Evolutionary conservation across 1,284 basidiomycete species (phyloP).

Genomic region (Xanthoconium separans): DNA sequence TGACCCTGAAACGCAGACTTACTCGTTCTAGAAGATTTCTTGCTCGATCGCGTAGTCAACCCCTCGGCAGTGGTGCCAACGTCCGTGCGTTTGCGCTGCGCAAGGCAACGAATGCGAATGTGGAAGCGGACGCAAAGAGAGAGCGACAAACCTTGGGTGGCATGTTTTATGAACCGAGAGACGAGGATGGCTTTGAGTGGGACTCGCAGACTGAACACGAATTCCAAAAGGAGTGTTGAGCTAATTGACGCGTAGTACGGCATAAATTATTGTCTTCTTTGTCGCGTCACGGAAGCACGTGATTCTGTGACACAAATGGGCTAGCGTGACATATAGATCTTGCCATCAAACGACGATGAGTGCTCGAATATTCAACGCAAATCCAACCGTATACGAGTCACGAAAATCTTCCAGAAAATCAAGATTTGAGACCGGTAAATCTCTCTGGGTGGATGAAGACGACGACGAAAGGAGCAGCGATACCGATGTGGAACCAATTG

Average conservation of each 20-base stretch:
- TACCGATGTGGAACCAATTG: conserved; percentile 56
- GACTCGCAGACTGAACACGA: conserved; percentile 1
- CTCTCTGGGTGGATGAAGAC: conserved; percentile 53
- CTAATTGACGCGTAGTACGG: conserved; percentile 23
- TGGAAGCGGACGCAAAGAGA: neutral
- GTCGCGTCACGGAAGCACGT: conserved; percentile 20
- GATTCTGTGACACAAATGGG: conserved; percentile 21
- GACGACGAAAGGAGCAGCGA: conserved; percentile 29
- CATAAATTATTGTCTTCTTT: neutral
- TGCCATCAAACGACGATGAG: conserved; percentile 36
- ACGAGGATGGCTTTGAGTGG: neutral
- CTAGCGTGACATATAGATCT: conserved; percentile 9
- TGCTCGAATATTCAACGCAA: conserved; percentile 60
- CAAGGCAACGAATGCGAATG: neutral
- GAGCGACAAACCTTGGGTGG: conserved; percentile 41
- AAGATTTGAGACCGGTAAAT: conserved; percentile 35
- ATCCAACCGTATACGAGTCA: conserved; percentile 56
- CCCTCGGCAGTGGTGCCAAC: conserved; percentile 23
- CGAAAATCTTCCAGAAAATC: conserved; percentile 40
- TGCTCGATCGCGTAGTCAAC: conserved; percentile 44
- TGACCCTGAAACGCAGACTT: conserved; percentile 7
- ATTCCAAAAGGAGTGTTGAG: conserved; percentile 11
- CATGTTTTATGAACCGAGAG: conserved; percentile 20
- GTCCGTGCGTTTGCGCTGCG: conserved; percentile 43
- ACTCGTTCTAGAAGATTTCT: conserved; percentile 44